These are phyloP conservation scores for Trichophyton simii DNA, from an alignment of 2,329 filamentous ascomycete genomes.

Conservation along the genomic window DNA sequence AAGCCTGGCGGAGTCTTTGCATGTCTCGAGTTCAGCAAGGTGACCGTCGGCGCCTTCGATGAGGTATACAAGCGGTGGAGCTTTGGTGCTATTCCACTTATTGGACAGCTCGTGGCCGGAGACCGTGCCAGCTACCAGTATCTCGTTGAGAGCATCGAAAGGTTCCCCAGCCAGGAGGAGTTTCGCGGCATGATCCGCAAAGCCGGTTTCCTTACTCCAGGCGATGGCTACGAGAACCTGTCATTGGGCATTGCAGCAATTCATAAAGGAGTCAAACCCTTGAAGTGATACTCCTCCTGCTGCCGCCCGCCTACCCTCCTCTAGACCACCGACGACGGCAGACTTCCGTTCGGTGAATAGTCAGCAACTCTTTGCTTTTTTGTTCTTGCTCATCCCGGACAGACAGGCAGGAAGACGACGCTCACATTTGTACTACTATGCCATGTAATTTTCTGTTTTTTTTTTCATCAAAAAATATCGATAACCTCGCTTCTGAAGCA, in stretches of 20 bases:
- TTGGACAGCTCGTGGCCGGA: slow-evolving; percentile 86
- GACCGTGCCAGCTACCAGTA: slow-evolving; percentile 97
- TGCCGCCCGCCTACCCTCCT: not conserved
- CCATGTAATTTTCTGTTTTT: not conserved
- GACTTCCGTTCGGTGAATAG: not conserved
- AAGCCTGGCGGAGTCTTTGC: slow-evolving; percentile 94
- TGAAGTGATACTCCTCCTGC: slow-evolving; percentile 6
- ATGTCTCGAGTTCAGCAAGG: slow-evolving; percentile 88
- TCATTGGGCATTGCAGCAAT: slow-evolving; percentile 89
- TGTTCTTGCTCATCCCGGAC: not conserved
- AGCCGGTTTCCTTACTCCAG: slow-evolving; percentile 76
- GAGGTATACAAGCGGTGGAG: slow-evolving; percentile 90
- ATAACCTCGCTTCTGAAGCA: not conserved
- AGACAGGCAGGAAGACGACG: not conserved
- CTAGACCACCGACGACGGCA: not conserved
- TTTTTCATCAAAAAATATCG: not conserved
- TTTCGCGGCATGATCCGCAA: slow-evolving; percentile 51
- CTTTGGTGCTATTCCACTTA: slow-evolving; percentile 84
- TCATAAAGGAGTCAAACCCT: slow-evolving; percentile 86
- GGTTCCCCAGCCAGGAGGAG: slow-evolving; percentile 73
- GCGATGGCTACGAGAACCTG: slow-evolving; percentile 74
- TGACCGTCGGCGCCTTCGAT: slow-evolving; percentile 66
- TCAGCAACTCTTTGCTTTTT: not conserved
- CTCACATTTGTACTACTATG: slow-evolving; percentile 1
- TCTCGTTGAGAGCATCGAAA: slow-evolving; percentile 92